Evolutionary conservation across 495 filamentous ascomycete genomes (phyloP), one percentile per base, ranked within the genome.

Genomic region (Daldinia bambusicola): DNA sequence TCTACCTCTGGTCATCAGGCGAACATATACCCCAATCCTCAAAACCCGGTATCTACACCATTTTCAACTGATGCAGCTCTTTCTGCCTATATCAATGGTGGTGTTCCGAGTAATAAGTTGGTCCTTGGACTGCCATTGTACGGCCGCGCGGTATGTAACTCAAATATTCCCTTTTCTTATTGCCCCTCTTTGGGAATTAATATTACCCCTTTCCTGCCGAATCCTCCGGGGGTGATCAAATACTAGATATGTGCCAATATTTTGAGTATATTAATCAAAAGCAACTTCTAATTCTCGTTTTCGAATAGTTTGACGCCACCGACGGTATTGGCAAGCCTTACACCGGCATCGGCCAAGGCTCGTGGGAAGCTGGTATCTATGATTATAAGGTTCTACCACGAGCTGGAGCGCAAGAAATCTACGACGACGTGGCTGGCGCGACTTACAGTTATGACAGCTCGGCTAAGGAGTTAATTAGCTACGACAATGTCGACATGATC

Each of bases 91-190:
- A 79, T 90, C 70, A 78, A 79, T 0, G 79, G 80, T 3, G 91
- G 90, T 2, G 86, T 97, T 0, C 80, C 84, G 0, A 55, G 87
- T 0, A 62, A 72, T 37, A 95, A 96, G 78, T 88, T 98, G 50
- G 84, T 93, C 1, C 80, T 97, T 9, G 94, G 95, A 34, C 91
- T 97, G 84, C 94, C 94, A 0, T 80, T 97, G 0, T 98, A 97
- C 75, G 95, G 94, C 2, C 89, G 93, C 43, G 43, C 43, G 43
- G 43, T 48, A 48, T 48, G 43, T 22, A 13, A 22, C 20, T 48
- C 2, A n/a, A n/a, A 6, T 4, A n/a, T n/a, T 41, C 5, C 18
- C 7, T 9, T 13, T 22, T 12, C 20, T 22, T 12, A 8, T 22
- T 22, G 0, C 43, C 16, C 0, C 4, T 0, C 4, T 9, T 22